Evolutionary conservation across 1,284 basidiomycete species (phyloP).

Genomic region (Schizophyllum commune): DNA sequence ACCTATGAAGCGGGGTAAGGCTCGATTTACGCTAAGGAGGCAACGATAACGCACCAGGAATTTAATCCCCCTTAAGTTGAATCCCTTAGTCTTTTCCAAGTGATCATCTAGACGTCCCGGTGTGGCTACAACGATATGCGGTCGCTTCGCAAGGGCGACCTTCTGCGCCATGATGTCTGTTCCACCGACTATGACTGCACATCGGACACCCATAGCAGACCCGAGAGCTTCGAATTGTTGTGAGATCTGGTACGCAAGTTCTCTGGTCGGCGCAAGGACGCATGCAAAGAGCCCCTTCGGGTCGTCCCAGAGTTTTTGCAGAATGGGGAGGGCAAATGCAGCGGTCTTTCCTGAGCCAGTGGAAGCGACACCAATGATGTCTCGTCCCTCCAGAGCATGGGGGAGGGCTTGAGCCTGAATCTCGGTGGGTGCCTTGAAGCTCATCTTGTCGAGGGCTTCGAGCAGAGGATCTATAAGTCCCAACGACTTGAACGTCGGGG

Average conservation of each 20-base stretch:
- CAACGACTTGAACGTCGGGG: slow-evolving; percentile 58
- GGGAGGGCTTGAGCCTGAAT: slow-evolving; percentile 92
- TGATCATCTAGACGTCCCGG: slow-evolving; percentile 95
- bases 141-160: slow-evolving; percentile 88
- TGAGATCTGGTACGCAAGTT: slow-evolving; percentile 97
- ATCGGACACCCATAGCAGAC: slow-evolving; percentile 88
- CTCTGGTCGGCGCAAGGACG: slow-evolving; percentile 92
- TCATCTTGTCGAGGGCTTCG: slow-evolving; percentile 76
- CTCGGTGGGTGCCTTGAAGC: slow-evolving; percentile 84
- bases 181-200: slow-evolving; percentile 90
- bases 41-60: slow-evolving; percentile 63
- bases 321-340: slow-evolving; percentile 92
- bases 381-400: slow-evolving; percentile 82
- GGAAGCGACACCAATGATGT: slow-evolving; percentile 96
- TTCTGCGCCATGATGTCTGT: slow-evolving; percentile 93
- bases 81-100: slow-evolving; percentile 97
- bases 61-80: slow-evolving; percentile 81
- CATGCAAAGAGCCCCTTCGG: slow-evolving; percentile 93
- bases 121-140: slow-evolving; percentile 96
- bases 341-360: slow-evolving; percentile 99
- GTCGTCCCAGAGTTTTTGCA: slow-evolving; percentile 96
- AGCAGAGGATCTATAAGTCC: slow-evolving; percentile 89
- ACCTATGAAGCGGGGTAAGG: slow-evolving; percentile 42
- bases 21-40: neutral
- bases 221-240: slow-evolving; percentile 95